Evolutionary conservation across 345 rosid genomes (phyloP), one percentile per base, ranked within the genome.

Genomic region (Lepidium sativum): DNA sequence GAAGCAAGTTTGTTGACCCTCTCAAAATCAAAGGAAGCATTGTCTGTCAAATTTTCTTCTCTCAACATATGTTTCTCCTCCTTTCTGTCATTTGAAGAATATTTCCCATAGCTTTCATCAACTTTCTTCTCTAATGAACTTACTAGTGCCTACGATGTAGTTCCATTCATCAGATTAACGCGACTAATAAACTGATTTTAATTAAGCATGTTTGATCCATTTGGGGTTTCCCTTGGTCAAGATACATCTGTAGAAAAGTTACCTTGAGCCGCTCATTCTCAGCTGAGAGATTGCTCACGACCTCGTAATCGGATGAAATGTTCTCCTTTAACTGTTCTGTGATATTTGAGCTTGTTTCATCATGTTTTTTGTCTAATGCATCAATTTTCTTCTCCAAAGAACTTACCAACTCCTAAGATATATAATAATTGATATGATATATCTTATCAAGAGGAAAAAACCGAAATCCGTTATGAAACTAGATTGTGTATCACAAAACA

Each of bases 191-290:
- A 45, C 13, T 18, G 8, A 48, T 44, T 0, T 37, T 35, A 29
- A 35, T 34, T 61, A 16, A 38, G 39, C 15, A 48, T 59, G 18
- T 35, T 47, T 49, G 18, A 39, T 49, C 52, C 66, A 59, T 58
- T 38, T 58, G 48, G 42, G 43, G 31, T 23, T 9, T 68, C 21
- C 29, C 59, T 52, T 37, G 37, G 47, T 49, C 15, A 3, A 57
- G 55, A 31, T 44, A 60, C 61, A 54, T 38, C 41, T 50, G 60
- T 32, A 50, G 31, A 59, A 58, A 42, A 31, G 41, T 71, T 67
- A 82, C 98, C 96, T 84, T 89, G 62, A 92, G 88, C 62, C 86
- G 76, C 79, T 89, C 88, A 79, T 84, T 92, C 80, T 92, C 98
- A 47, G 80, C 74, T n/a, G 77, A 42, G 48, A 92, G 90, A 68